A percentile compares a stretch with the other conserved stretches of the same genome.
Evolutionary conservation across 2,329 filamentous ascomycete species (phyloP).

Genomic region (Blumeria graminis): DNA sequence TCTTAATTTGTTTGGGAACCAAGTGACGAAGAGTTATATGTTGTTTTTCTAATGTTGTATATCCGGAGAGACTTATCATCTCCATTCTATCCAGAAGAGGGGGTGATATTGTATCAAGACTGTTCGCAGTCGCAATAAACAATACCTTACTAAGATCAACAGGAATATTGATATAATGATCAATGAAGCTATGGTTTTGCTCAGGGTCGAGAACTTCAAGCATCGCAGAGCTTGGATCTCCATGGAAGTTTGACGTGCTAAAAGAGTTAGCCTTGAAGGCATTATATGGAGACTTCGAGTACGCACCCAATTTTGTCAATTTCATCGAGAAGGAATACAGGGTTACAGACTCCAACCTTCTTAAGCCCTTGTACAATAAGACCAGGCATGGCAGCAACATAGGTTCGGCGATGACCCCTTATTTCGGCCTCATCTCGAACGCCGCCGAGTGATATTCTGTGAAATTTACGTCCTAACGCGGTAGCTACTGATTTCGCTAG

Average conservation of each 20-base stretch:
- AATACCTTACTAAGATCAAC: slow-evolving; percentile 90
- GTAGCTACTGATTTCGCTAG: slow-evolving; percentile 81
- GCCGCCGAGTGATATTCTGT: slow-evolving; percentile 86
- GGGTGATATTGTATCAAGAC: slow-evolving; percentile 79
- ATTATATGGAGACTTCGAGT: background rate
- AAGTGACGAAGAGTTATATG: slow-evolving; percentile 84
- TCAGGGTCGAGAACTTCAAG: slow-evolving; percentile 92
- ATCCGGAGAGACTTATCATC: slow-evolving; percentile 76
- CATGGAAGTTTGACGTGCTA: slow-evolving; percentile 65
- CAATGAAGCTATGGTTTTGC: slow-evolving; percentile 83
- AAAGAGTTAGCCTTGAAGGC: no score
- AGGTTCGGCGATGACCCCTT: slow-evolving; percentile 77
- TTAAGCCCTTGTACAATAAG: slow-evolving; percentile 80
- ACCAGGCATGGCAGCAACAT: slow-evolving; percentile 97
- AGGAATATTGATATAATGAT: slow-evolving; percentile 90
- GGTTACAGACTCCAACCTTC: slow-evolving; percentile 88
- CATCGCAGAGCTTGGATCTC: slow-evolving; percentile 92
- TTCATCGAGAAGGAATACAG: slow-evolving; percentile 86
- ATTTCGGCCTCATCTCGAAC: slow-evolving; percentile 95
- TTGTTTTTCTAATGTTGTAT: slow-evolving; percentile 89
- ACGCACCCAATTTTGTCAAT: slow-evolving; percentile 66
- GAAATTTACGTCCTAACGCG: slow-evolving; percentile 82
- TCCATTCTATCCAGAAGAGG: slow-evolving; percentile 93
- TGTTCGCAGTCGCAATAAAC: slow-evolving; percentile 94
- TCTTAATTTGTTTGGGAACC: slow-evolving; percentile 84